Base-by-base conservation (phyloP, 2,329 filamentous ascomycete species). In the Fusarium torreyae region DNA sequence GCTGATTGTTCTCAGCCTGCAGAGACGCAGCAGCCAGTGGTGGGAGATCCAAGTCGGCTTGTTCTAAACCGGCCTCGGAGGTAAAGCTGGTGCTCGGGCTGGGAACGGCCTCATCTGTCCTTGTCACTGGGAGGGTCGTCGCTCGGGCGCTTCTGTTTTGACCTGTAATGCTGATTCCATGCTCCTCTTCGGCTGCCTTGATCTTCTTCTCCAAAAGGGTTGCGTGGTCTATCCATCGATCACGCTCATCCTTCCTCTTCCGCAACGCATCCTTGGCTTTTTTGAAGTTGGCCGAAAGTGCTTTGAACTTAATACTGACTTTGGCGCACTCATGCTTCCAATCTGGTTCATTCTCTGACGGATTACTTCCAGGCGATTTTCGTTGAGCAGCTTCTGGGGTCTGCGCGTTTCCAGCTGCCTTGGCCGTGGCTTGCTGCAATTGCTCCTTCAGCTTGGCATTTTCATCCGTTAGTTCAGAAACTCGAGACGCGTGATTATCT, bases 201-300 rank as follows among this genome's bases (percentile, higher is more conserved):
- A 88, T 77, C 61, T 80, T 85, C 26, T 75, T 76, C 52, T 84
- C 78, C 18, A 87, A 73, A 14, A 77, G 70, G 22, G 80, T 80
- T 7, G 83, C 82, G 55, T 86, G 83, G 7, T 77, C 75, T 26
- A 79, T 77, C 86, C 86, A 88, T 33, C 74, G 70, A 8, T 84
- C 78, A 6, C 81, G 80, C 24, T 83, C 79, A 2, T 79, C 77
- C 28, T 81, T 82, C 48, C 81, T 80, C 66, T 80, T 82, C 33
- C 76, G 73, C 10, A 83, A 76, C 9, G 78, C 76, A 14, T 77
- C 77, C 57, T 80, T 80, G 45, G 82, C 77, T 3, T 70, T 79
- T 57, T 79, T 85, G 71, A 83, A 83, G 65, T 77, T 82, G 49
- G 74, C 74, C 28, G 73, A 80, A 48, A 86, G 73, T 6, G 80